Percentiles rank a stretch among this genome's conserved stretches.
phyloP scores from a whole-genome alignment of 2,329 filamentous ascomycete species.

The Trichoderma simmonsii region DNA sequence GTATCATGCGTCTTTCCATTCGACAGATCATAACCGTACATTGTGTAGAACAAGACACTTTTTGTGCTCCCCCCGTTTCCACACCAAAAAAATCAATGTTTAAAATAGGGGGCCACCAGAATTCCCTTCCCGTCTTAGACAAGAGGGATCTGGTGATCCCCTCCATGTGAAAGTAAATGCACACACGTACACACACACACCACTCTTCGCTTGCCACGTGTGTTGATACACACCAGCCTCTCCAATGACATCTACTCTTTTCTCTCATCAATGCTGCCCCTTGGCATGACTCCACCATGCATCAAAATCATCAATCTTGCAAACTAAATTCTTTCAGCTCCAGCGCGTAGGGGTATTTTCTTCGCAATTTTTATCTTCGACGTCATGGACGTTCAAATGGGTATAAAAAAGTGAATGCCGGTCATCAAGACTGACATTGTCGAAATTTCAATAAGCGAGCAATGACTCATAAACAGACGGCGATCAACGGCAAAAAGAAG shows the following conservation, averaged over 20 bases:
- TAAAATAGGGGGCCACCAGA: not conserved
- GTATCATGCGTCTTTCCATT: slow-evolving; percentile 19
- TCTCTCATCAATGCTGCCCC: not conserved
- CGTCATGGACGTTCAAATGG: slow-evolving; percentile 32
- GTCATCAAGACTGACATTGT: slow-evolving; percentile 33
- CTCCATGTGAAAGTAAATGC: not conserved
- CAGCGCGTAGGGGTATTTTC: slow-evolving; percentile 35
- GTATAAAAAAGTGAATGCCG: slow-evolving; percentile 37
- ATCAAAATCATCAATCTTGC: slow-evolving; percentile 25
- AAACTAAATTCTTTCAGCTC: slow-evolving; percentile 26
- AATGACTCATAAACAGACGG: slow-evolving; percentile 11
- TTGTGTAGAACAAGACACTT: not conserved
- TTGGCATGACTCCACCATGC: not conserved
- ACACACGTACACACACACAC: not conserved
- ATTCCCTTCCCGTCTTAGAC: not conserved
- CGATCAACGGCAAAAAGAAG: slow-evolving; percentile 21
- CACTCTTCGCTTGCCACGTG: not conserved
- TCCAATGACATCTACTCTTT: not conserved
- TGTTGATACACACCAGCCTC: not conserved
- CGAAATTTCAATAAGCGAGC: slow-evolving; percentile 26
- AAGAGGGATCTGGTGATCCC: not conserved
- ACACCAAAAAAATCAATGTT: not conserved
- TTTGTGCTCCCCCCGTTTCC: not conserved
- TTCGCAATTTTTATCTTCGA: slow-evolving; percentile 29
- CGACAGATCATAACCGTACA: slow-evolving; percentile 13